Percentiles rank a stretch among this genome's conserved stretches.
phyloP scores from a whole-genome alignment of 169 alveolate species.

The Nephromyces sp. region DNA sequence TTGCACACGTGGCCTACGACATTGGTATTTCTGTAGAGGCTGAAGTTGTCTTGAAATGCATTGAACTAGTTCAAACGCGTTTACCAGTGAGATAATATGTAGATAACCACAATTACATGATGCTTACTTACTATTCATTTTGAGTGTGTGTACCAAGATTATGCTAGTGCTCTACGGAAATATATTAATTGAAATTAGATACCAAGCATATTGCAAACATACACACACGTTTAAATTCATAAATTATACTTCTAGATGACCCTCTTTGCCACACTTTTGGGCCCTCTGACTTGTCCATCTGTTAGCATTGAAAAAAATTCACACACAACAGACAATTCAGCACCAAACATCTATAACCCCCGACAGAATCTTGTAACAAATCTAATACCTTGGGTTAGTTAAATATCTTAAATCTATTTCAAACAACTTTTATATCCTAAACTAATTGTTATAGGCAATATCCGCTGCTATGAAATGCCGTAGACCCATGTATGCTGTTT shows the following conservation, averaged over 20 bases:
- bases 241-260: no score
- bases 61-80: slow-evolving; percentile 22
- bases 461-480: not conserved
- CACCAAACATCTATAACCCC: no score
- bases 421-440: not conserved
- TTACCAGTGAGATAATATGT: slow-evolving; percentile 25
- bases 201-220: no score
- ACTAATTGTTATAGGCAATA: not conserved
- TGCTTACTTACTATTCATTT: no score
- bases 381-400: no score
- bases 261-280: not conserved
- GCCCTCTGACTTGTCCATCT: not conserved
- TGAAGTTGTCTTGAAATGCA: slow-evolving; percentile 23
- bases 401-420: not conserved
- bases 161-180: no score
- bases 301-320: not conserved
- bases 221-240: no score
- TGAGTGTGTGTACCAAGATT: no score
- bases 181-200: no score
- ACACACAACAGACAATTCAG: no score
- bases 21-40: slow-evolving; percentile 18
- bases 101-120: no score
- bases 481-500: not conserved
- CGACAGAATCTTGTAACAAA: no score
- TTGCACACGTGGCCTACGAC: slow-evolving; percentile 23